Evolutionary conservation across 371 early-diverging fungal species (phyloP), one percentile per base, ranked within the genome.

Genomic region (Mucor racemosus): DNA sequence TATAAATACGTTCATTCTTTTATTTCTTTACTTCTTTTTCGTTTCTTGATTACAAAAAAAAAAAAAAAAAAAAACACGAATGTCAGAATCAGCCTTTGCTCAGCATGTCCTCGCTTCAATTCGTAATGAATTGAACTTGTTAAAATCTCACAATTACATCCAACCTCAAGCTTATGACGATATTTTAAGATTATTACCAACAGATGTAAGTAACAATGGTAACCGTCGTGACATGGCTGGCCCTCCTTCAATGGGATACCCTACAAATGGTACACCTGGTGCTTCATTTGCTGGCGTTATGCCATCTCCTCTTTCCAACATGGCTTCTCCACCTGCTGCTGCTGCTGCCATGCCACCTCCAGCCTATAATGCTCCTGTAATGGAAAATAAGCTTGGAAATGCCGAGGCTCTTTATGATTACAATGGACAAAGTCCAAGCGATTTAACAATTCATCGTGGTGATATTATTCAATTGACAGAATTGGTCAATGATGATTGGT

Each of bases 401-500:
- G 77, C 67, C 35, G 83, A 82, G 66, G 84, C 84, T 17, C 58
- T 80, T 33, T 83, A 80, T 58, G 84, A 80, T 53, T 83, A 76
- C 39, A 50, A 65, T 17, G 81, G 84, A 8, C 71, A 73, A 19
- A 76, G 79, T 64, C 79, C 79, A n/a, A 61, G 48, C 34, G 84
- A 83, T 41, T 72, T 83, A 15, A 62, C 57, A 33, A 68, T 76
- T 26, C 65, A 56, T 58, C 55, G 64, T 58, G 77, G 74, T 8
- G 77, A 76, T 9, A 68, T 66, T 19, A 71, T 76, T 15, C 58
- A 71, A 39, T 58, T 76, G 15, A 58, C 57, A 17, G 77, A 76
- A 57, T 35, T 63, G 35, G 60, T 67, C 5, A 72, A 67, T 42
- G 62, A 71, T 40, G 64, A 66, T 44, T 94, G 94, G 94, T 86